These are phyloP conservation scores for Saksenaea oblongispora DNA, from an alignment of 371 early-diverging fungal genomes.

Conservation along the genomic window DNA sequence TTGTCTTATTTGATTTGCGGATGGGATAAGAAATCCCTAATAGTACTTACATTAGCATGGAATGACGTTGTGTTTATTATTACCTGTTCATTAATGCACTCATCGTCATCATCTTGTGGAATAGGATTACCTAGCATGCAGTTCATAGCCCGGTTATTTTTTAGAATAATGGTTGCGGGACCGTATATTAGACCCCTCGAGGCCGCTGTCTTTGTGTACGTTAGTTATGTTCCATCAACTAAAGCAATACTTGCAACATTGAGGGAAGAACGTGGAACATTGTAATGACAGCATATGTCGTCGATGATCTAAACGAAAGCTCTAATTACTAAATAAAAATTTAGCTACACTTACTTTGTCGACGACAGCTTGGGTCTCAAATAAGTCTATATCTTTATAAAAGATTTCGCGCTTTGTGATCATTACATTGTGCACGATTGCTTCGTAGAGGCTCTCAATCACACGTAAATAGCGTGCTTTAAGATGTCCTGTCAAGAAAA, in stretches of 20 bases:
- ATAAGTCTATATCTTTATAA: slow-evolving; percentile 42
- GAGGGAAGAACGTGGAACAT: slow-evolving; percentile 39
- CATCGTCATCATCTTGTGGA: slow-evolving; percentile 1
- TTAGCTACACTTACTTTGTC: slow-evolving; percentile 22
- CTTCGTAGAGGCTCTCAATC: slow-evolving; percentile 46
- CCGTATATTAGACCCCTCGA: slow-evolving; percentile 48
- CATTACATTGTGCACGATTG: slow-evolving; percentile 28
- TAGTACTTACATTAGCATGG: not conserved
- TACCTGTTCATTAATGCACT: slow-evolving; percentile 34
- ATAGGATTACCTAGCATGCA: slow-evolving; percentile 20
- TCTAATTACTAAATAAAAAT: not conserved
- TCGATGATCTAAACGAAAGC: slow-evolving; percentile 33
- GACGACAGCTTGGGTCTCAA: slow-evolving; percentile 33
- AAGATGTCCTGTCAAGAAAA: not conserved
- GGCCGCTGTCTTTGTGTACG: slow-evolving; percentile 34
- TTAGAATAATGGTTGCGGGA: slow-evolving; percentile 32
- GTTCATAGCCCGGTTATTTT: slow-evolving; percentile 31
- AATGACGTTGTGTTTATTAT: not conserved
- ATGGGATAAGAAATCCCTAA: slow-evolving; percentile 42
- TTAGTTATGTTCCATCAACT: not conserved
- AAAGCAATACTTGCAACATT: slow-evolving; percentile 35
- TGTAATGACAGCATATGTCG: slow-evolving; percentile 33
- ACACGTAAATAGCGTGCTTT: slow-evolving; percentile 43
- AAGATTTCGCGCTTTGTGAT: slow-evolving; percentile 50
- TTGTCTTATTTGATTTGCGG: slow-evolving; percentile 27